phyloP scores from a whole-genome alignment of 805 yeast genomes.

The Danielozyma ontarioensis region DNA sequence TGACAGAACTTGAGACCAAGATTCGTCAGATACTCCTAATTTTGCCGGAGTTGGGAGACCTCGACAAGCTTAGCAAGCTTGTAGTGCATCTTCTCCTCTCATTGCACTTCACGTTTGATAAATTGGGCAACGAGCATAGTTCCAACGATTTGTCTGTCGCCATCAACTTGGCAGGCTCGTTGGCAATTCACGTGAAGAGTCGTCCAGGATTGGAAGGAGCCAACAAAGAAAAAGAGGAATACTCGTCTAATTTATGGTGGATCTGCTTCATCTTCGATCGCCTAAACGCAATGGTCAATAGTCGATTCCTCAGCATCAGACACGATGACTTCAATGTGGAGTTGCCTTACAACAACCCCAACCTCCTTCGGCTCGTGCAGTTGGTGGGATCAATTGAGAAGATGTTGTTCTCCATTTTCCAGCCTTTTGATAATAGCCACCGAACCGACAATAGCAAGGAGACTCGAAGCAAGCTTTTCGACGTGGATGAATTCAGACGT shows the following conservation, averaged over 20 bases:
- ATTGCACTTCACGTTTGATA: slow-evolving; percentile 20
- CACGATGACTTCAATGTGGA: slow-evolving; percentile 33
- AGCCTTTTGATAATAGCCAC: slow-evolving; percentile 22
- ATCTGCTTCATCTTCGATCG: slow-evolving; percentile 27
- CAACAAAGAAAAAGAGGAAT: slow-evolving; percentile 7
- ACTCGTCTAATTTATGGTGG: slow-evolving; percentile 30
- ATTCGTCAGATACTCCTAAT: slow-evolving; percentile 26
- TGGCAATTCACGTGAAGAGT: slow-evolving; percentile 23
- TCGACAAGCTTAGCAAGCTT: slow-evolving; percentile 19
- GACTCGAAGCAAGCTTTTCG: slow-evolving; percentile 13
- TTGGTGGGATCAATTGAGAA: slow-evolving; percentile 27
- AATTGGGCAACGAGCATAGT: slow-evolving; percentile 24
- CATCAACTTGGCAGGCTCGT: slow-evolving; percentile 18
- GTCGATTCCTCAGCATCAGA: slow-evolving; percentile 32
- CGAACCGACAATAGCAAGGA: slow-evolving; percentile 6
- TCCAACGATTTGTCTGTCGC: slow-evolving; percentile 27
- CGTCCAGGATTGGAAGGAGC: slow-evolving; percentile 2
- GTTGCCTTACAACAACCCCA: slow-evolving; percentile 20
- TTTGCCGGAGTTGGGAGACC: slow-evolving; percentile 27
- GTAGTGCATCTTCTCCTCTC: slow-evolving; percentile 19
- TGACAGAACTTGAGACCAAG: slow-evolving; percentile 23
- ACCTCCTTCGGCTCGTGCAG: slow-evolving; percentile 23
- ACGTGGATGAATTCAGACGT: slow-evolving; percentile 20
- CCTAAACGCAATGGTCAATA: slow-evolving; percentile 32
- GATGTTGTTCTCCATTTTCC: slow-evolving; percentile 29